Evolutionary conservation across 148 eudicot species (phyloP).

Genomic region (Mesembryanthemum crystallinum): DNA sequence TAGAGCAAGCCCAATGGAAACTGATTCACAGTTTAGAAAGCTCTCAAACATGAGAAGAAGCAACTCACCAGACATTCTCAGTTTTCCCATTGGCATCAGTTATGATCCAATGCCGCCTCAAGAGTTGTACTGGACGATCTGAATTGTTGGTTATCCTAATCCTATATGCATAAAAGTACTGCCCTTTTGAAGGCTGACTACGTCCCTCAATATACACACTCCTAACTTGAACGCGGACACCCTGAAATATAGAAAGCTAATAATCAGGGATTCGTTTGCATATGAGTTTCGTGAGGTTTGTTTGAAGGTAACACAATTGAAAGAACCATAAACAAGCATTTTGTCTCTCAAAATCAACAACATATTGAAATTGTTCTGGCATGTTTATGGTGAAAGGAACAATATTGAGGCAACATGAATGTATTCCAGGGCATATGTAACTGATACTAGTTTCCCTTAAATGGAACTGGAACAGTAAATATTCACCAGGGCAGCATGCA

Average conservation of each 20-base stretch:
- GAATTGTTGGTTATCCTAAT: constrained; percentile 94
- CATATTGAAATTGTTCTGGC: too few relatives aligned
- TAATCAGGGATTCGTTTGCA: neutral
- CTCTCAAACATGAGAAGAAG: neutral
- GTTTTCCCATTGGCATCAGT: constrained; percentile 79
- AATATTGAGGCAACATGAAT: too few relatives aligned
- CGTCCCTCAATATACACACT: constrained; percentile 88
- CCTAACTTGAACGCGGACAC: constrained; percentile 91
- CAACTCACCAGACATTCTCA: constrained; percentile 77
- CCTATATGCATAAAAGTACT: constrained; percentile 86
- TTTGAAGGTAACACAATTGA: neutral
- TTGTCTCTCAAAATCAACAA: neutral
- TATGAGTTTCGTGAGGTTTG: neutral
- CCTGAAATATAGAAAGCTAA: constrained; percentile 38
- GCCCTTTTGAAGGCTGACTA: constrained; percentile 84
- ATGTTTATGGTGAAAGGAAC: too few relatives aligned
- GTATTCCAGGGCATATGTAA: too few relatives aligned
- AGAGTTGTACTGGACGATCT: constrained; percentile 87
- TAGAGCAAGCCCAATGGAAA: too few relatives aligned
- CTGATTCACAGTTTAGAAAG: neutral
- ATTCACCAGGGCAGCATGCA: too few relatives aligned
- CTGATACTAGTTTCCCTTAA: too few relatives aligned
- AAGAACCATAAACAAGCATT: neutral
- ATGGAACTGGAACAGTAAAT: too few relatives aligned
- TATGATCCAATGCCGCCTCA: constrained; percentile 97